Base-by-base conservation (phyloP, 2,329 filamentous ascomycete species). In the Aspergillus phoenicis region DNA sequence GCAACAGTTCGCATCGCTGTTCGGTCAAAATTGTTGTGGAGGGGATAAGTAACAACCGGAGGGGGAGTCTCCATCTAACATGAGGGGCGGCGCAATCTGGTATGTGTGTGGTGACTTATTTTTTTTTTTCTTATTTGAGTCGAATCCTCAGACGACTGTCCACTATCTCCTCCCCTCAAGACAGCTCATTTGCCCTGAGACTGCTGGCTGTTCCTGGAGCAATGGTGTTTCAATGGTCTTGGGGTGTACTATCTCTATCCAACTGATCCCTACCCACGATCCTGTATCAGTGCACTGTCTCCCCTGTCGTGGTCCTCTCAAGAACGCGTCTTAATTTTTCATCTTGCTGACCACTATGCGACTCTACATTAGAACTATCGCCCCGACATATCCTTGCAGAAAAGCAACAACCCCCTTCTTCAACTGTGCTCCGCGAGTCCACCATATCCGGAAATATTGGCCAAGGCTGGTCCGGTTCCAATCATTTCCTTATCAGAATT, bases 391-490 rank as follows among this genome's bases (percentile, higher is more conserved):
- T 52, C n/a, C 45, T 24, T 33, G n/a, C 41, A 45, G 36, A 45
- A 55, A 24, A 30, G 26, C 39, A 45, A 28, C 20, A 20, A 33
- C 24, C 22, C 53, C 26, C 52, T 39, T 33, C 26, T 39, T 33
- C 26, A 24, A 30, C 26, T 33, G 47, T 45, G 52, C 26, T 22
- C 45, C 36, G 28, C 47, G 22, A 54, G 53, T 49, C 52, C 53
- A 36, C 47, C 38, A 54, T 52, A 33, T 36, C 48, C 28, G 47
- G 56, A 54, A 64, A 62, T 58, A 68, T 68, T 68, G 64, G 63
- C 61, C 10, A 62, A 66, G 67, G 68, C 68, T 67, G 68, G 68
- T 60, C 64, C 66, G 60, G 47, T 61, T 66, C 62, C 66, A 64
- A 64, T 68, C 62, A 45, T 57, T 57, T 64, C 48, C 54, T 52